A percentile compares a stretch with the other conserved stretches of the same genome.
phyloP scores from a whole-genome alignment of 192 early-diverging fungal genomes.

The Backusella luteola region DNA sequence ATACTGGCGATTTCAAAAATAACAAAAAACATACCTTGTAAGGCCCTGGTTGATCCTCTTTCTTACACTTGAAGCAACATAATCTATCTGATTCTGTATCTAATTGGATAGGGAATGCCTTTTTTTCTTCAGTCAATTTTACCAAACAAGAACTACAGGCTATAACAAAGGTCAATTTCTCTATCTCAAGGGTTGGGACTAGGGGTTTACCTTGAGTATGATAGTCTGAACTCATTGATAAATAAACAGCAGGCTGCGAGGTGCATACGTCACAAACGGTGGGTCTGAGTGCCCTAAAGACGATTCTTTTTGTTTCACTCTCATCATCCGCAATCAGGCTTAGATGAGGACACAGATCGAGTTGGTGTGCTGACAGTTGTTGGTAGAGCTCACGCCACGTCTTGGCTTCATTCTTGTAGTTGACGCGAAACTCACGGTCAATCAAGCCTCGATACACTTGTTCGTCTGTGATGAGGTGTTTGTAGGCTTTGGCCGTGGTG shows the following conservation, averaged over 20 bases:
- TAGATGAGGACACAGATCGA: slow-evolving; percentile 21
- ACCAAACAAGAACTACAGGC: slow-evolving; percentile 13
- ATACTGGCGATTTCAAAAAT: not conserved
- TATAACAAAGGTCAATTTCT: not conserved
- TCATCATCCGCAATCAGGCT: slow-evolving; percentile 5
- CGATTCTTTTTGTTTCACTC: slow-evolving; percentile 1
- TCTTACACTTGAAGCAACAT: slow-evolving; percentile 13
- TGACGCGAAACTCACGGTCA: slow-evolving; percentile 20
- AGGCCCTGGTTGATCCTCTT: not conserved
- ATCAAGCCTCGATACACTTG: slow-evolving; percentile 19
- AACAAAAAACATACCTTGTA: not conserved
- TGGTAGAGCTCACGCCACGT: slow-evolving; percentile 24
- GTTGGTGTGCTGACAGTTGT: not conserved
- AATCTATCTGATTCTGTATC: slow-evolving; percentile 7
- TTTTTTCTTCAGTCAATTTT: not conserved
- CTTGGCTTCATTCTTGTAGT: slow-evolving; percentile 19
- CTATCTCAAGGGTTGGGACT: not conserved
- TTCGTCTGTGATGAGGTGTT: slow-evolving; percentile 20
- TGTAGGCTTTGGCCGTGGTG: slow-evolving; percentile 9
- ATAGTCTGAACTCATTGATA: slow-evolving; percentile 3
- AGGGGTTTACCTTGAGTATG: slow-evolving; percentile 16
- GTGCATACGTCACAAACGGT: slow-evolving; percentile 15
- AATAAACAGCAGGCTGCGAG: not conserved
- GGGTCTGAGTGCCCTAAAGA: not conserved
- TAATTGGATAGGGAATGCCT: slow-evolving; percentile 15